phyloP scores from a whole-genome alignment of 768 basidiomycete genomes.

The Lactarius evosmus region DNA sequence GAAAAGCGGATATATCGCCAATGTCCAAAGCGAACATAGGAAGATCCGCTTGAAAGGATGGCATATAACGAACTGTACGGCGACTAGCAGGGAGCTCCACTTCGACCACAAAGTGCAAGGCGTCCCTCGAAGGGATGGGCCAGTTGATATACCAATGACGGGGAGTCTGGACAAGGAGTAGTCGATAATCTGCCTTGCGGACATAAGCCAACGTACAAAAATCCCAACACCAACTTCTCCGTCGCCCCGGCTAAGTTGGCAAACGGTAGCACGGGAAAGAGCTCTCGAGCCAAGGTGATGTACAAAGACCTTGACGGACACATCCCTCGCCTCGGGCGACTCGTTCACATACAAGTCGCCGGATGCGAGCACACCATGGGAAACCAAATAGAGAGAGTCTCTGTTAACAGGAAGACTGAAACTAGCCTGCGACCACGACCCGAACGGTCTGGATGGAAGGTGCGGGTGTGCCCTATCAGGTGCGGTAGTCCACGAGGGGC shows the following conservation, averaged over 20 bases:
- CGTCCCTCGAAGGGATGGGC: constrained; percentile 23
- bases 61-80: constrained; percentile 1
- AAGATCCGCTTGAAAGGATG: constrained; percentile 11
- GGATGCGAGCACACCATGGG: constrained; percentile 32
- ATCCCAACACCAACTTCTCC: constrained; percentile 38
- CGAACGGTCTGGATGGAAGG: constrained; percentile 23
- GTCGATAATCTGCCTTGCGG: neutral
- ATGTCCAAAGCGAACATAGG: constrained; percentile 12
- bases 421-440: constrained; percentile 29
- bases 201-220: constrained; percentile 34
- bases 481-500: constrained; percentile 6
- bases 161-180: constrained; percentile 23
- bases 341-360: constrained; percentile 20
- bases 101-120: constrained; percentile 30
- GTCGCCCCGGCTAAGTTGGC: constrained; percentile 32
- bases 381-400: constrained; percentile 34
- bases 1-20: constrained; percentile 9
- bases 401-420: constrained; percentile 35
- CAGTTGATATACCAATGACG: neutral
- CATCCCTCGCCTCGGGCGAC: constrained; percentile 23
- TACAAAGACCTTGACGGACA: constrained; percentile 35
- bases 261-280: constrained; percentile 35
- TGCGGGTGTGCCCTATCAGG: constrained; percentile 28
- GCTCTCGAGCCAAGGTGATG: constrained; percentile 31
- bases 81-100: constrained; percentile 10